These are phyloP conservation scores for Bipolaris victoriae DNA, from an alignment of 2,329 filamentous ascomycete species.

Conservation along the genomic window DNA sequence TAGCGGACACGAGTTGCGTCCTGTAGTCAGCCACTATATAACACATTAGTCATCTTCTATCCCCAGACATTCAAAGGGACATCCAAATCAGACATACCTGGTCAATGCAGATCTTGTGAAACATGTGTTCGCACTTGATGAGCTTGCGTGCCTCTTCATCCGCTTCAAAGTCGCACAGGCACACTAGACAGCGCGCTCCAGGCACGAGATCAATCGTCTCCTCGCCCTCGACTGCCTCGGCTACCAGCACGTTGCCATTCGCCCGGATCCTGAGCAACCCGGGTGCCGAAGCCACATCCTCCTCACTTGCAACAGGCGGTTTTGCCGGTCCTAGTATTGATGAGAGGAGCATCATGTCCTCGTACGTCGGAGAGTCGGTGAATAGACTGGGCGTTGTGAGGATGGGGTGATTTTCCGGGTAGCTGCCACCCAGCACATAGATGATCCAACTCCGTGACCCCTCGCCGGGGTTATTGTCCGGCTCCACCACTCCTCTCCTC, in stretches of 20 bases:
- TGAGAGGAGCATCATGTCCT: slow-evolving; percentile 73
- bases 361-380: slow-evolving; percentile 73
- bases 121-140: slow-evolving; percentile 68
- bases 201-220: slow-evolving; percentile 37
- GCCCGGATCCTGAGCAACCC: slow-evolving; percentile 62
- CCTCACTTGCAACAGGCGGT: slow-evolving; percentile 69
- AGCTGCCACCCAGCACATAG: slow-evolving; percentile 72
- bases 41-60: slow-evolving; percentile 16
- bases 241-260: slow-evolving; percentile 51
- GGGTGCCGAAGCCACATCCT: slow-evolving; percentile 67
- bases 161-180: slow-evolving; percentile 68
- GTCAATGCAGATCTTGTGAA: slow-evolving; percentile 73
- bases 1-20: slow-evolving; percentile 68
- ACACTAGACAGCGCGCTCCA: slow-evolving; percentile 67
- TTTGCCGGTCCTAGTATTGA: slow-evolving; percentile 71
- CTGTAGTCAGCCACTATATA: slow-evolving; percentile 71
- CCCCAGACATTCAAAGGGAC: background rate
- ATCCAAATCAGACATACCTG: slow-evolving; percentile 58
- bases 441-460: slow-evolving; percentile 72
- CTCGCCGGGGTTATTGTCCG: slow-evolving; percentile 61
- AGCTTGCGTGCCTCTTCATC: slow-evolving; percentile 67
- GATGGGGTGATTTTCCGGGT: slow-evolving; percentile 73
- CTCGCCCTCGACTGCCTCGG: slow-evolving; percentile 53
- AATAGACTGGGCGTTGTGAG: slow-evolving; percentile 73
- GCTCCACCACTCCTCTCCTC: slow-evolving; percentile 67